Percentiles rank a stretch among this genome's conserved stretches.
These are phyloP conservation scores for Myxozyma neglecta DNA, from an alignment of 805 yeast genomes.

Conservation along the genomic window DNA sequence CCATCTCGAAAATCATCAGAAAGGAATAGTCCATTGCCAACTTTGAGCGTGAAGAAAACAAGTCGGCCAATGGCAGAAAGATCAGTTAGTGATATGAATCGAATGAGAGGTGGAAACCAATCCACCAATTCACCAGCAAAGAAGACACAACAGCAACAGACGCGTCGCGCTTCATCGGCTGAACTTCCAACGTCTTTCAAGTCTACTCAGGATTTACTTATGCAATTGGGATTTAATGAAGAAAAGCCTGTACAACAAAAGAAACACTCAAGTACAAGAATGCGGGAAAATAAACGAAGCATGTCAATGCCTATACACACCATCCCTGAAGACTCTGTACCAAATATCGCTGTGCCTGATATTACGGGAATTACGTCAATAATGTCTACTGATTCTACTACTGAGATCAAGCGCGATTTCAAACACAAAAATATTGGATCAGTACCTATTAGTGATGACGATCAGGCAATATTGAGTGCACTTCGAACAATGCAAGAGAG, in stretches of 20 bases:
- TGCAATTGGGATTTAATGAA: slow-evolving; percentile 15
- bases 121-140: slow-evolving; percentile 1
- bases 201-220: slow-evolving; percentile 18
- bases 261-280: neutral
- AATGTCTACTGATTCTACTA: slow-evolving; percentile 13
- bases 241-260: neutral
- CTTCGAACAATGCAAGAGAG: slow-evolving; percentile 25
- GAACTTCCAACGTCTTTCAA: slow-evolving; percentile 21
- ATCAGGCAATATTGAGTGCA: slow-evolving; percentile 28
- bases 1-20: slow-evolving; percentile 13
- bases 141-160: neutral
- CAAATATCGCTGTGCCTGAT: slow-evolving; percentile 22
- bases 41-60: neutral
- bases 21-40: slow-evolving; percentile 3
- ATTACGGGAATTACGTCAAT: slow-evolving; percentile 29
- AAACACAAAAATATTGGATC: slow-evolving; percentile 21
- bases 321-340: neutral
- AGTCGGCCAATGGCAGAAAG: slow-evolving; percentile 8
- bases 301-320: neutral
- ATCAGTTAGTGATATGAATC: slow-evolving; percentile 12
- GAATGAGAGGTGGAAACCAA: slow-evolving; percentile 9
- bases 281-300: neutral
- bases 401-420: neutral
- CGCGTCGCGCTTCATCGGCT: slow-evolving; percentile 4
- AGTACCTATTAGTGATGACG: slow-evolving; percentile 29